Evolutionary conservation across 192 early-diverging fungal species (phyloP).

Genomic region (Backusella psychrophila): DNA sequence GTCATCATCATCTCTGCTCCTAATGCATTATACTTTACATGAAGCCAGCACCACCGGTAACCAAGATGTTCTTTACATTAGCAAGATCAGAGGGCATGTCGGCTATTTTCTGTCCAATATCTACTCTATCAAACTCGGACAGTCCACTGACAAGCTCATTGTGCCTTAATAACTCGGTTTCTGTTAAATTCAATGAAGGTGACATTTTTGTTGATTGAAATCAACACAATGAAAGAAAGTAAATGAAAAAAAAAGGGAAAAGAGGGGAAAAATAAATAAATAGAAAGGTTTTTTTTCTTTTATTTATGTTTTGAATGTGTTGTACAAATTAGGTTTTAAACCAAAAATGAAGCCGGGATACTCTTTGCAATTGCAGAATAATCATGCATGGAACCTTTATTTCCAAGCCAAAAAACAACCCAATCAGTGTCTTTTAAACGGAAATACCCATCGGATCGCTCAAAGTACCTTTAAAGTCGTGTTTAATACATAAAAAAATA

Average conservation of each 20-base stretch:
- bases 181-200: neutral
- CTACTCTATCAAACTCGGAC: slow-evolving; percentile 35
- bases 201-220: neutral
- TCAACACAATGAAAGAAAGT: neutral
- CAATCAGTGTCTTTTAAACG: slow-evolving; percentile 65
- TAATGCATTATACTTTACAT: slow-evolving; percentile 51
- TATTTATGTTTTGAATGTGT: neutral
- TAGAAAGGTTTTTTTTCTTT: neutral
- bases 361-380: slow-evolving; percentile 22
- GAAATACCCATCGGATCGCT: slow-evolving; percentile 74
- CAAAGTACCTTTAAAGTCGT: slow-evolving; percentile 72
- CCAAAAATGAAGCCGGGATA: slow-evolving; percentile 31
- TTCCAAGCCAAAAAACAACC: slow-evolving; percentile 89
- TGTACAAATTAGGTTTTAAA: neutral
- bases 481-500: neutral
- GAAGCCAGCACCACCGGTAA: slow-evolving; percentile 85
- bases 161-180: slow-evolving; percentile 2
- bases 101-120: slow-evolving; percentile 33
- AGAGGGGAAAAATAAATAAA: neutral
- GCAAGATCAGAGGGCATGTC: slow-evolving; percentile 33
- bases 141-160: slow-evolving; percentile 12
- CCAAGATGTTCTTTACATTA: slow-evolving; percentile 58
- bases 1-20: neutral
- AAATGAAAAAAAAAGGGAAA: neutral
- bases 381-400: slow-evolving; percentile 31